Evolutionary conservation across 2,329 filamentous ascomycete species (phyloP).

Genomic region (Pestalotiopsis sp.): DNA sequence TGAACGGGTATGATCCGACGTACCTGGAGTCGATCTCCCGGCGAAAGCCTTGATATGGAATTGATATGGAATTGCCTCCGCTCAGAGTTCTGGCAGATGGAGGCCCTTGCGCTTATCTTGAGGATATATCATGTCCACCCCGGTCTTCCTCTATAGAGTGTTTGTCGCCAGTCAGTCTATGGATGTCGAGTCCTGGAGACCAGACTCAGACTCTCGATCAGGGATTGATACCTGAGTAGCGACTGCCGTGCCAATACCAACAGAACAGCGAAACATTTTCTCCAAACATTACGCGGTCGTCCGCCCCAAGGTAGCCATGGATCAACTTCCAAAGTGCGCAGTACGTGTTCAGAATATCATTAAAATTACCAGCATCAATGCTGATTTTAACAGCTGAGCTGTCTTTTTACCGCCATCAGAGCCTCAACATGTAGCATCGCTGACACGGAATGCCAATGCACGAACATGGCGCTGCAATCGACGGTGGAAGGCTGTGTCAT

Average conservation of each 20-base stretch:
- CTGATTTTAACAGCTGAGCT: slow-evolving; percentile 13
- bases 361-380: not conserved
- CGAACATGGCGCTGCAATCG: slow-evolving; percentile 7
- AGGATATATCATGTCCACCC: not conserved
- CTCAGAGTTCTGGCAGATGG: not conserved
- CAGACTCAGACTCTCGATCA: not conserved
- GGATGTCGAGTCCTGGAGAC: not conserved
- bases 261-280: not conserved
- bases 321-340: slow-evolving; percentile 12
- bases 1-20: not conserved
- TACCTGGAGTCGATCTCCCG: not conserved
- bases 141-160: not conserved
- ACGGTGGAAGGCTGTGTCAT: slow-evolving; percentile 14
- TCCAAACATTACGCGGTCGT: not conserved
- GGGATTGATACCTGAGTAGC: not conserved
- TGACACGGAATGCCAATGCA: slow-evolving; percentile 18
- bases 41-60: not conserved
- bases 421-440: slow-evolving; percentile 15
- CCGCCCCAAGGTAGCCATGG: not conserved
- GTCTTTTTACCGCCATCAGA: slow-evolving; percentile 14
- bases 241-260: not conserved
- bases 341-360: not conserved
- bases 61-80: not conserved
- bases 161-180: not conserved
- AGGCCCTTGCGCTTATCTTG: not conserved